phyloP scores from a whole-genome alignment of 2,329 filamentous ascomycete genomes.

The Mycocentrospora acerina region DNA sequence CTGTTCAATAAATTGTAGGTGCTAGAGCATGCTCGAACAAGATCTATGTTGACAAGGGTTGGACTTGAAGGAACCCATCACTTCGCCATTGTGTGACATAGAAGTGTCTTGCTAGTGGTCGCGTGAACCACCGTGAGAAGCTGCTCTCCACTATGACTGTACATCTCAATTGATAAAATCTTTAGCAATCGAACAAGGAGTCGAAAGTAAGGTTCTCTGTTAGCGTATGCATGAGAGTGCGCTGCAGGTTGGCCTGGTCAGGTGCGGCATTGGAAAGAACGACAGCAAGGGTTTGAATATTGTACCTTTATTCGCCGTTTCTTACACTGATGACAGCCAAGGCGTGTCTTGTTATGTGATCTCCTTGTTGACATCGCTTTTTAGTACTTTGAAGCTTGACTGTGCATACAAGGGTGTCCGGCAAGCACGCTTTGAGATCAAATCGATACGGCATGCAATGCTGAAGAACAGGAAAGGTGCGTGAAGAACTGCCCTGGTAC shows the following conservation, averaged over 20 bases:
- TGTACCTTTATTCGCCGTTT: conserved; percentile 38
- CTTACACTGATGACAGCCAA: conserved; percentile 40
- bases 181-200: not conserved
- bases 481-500: conserved; percentile 5
- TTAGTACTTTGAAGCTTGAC: not conserved
- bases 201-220: not conserved
- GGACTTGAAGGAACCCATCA: too few species aligned
- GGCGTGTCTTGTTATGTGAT: conserved; percentile 38
- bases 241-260: not conserved
- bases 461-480: not conserved
- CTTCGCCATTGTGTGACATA: too few species aligned
- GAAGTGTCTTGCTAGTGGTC: too few species aligned
- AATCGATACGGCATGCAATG: too few species aligned
- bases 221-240: too few species aligned
- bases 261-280: not conserved
- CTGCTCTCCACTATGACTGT: too few species aligned
- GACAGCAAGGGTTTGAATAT: conserved; percentile 3
- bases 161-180: too few species aligned
- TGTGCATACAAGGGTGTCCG: too few species aligned
- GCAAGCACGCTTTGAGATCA: too few species aligned
- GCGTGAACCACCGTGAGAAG: too few species aligned
- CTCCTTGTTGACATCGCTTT: conserved; percentile 25
- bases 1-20: not conserved
- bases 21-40: not conserved
- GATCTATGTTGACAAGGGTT: too few species aligned